These are phyloP conservation scores for Blastobotrys muscicola DNA, from an alignment of 805 yeast genomes.

Conservation along the genomic window DNA sequence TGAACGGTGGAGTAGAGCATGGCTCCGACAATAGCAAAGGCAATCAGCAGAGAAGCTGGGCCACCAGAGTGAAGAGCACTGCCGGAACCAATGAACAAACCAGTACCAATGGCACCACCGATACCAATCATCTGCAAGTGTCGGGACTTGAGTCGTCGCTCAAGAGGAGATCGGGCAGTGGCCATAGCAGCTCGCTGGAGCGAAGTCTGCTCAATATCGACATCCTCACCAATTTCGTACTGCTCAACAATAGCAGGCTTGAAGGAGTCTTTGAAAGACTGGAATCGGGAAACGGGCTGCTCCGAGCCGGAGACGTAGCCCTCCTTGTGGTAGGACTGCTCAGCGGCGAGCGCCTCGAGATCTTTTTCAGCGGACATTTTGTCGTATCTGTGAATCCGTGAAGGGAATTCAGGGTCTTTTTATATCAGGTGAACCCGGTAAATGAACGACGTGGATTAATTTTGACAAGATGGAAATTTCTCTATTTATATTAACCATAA, in stretches of 20 bases:
- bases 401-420: not conserved
- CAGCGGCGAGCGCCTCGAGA: not conserved
- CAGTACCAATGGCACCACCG: conserved; percentile 72
- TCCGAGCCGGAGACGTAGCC: too few species aligned
- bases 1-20: conserved; percentile 52
- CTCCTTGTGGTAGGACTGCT: too few species aligned
- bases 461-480: conserved; percentile 5
- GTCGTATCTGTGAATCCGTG: too few species aligned
- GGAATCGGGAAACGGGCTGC: conserved; percentile 12
- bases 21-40: conserved; percentile 51
- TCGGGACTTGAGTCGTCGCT: conserved; percentile 31
- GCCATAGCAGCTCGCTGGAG: conserved; percentile 31
- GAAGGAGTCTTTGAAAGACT: conserved; percentile 35
- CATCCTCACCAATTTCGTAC: conserved; percentile 5
- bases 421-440: not conserved
- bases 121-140: conserved; percentile 57
- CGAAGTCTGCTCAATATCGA: conserved; percentile 22
- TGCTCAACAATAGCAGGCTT: conserved; percentile 34
- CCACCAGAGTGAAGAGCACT: conserved; percentile 47
- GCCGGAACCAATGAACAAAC: conserved; percentile 61
- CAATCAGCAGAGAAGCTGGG: conserved; percentile 51
- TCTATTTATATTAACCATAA: too few species aligned
- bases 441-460: not conserved
- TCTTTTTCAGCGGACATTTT: not conserved
- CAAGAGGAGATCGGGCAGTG: conserved; percentile 49